Evolutionary conservation across 2,329 filamentous ascomycete genomes (phyloP).

Genomic region (Phyllosticta capitalensis): DNA sequence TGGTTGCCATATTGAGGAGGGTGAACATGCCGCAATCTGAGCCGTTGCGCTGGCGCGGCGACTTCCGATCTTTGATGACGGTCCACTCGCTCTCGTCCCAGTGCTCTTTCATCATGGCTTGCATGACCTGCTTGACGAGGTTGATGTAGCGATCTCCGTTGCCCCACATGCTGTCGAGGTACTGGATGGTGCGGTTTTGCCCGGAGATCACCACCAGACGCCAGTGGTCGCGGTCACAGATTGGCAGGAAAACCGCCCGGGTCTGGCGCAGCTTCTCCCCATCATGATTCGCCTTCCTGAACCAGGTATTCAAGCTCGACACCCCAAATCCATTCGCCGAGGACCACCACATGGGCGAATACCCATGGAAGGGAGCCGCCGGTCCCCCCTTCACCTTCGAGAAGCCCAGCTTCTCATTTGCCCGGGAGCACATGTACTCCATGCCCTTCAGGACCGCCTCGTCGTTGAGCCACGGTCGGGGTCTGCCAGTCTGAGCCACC

Average conservation of each 20-base stretch:
- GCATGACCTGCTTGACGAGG: slow-evolving; percentile 7
- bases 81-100: slow-evolving; percentile 47
- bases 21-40: slow-evolving; percentile 72
- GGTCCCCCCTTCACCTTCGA: slow-evolving; percentile 41
- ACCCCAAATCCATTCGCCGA: too few species aligned
- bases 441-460: slow-evolving; percentile 63
- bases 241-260: slow-evolving; percentile 60
- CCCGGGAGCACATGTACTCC: slow-evolving; percentile 47
- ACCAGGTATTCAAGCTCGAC: slow-evolving; percentile 45
- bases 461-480: slow-evolving; percentile 60
- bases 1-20: slow-evolving; percentile 61
- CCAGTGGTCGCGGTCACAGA: slow-evolving; percentile 60
- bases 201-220: slow-evolving; percentile 60
- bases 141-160: slow-evolving; percentile 25
- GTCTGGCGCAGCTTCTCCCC: slow-evolving; percentile 45
- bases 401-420: slow-evolving; percentile 47
- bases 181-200: slow-evolving; percentile 49
- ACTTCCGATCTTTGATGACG: slow-evolving; percentile 40
- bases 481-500: too few species aligned
- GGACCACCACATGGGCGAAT: slow-evolving; percentile 46
- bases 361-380: slow-evolving; percentile 52
- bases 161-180: slow-evolving; percentile 56
- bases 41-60: slow-evolving; percentile 51
- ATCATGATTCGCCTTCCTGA: slow-evolving; percentile 24
- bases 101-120: background rate